Base-by-base conservation (phyloP, 257 asterid genomes). In the Fraxinus pennsylvanica region DNA sequence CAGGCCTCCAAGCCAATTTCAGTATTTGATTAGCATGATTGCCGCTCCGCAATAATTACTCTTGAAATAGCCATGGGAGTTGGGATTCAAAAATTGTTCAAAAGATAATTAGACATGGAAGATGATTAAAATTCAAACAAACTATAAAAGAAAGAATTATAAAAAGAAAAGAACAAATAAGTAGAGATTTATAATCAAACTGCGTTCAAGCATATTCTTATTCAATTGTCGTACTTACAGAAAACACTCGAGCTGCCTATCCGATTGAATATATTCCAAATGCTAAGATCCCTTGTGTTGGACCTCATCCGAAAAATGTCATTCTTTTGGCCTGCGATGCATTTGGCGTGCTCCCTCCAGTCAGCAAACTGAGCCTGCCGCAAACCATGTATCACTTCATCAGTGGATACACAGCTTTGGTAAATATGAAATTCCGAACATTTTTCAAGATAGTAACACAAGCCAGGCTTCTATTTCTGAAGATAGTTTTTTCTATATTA, bases 371-470 rank as follows among this genome's bases (percentile, higher is more conserved):
- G 81, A 90, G 43, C 89, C 80, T 94, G 86, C 88, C 96, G n/a
- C 98, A 94, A 76, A 91, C 97, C 68, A 94, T 94, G 98, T 94
- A 94, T 81, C 98, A 94, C 86, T 94, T 94, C 85, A 94, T 94
- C 83, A 94, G 98, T 68, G 98, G 98, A 81, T 94, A 94, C 80
- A 94, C 98, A 4, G 98, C 98, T 43, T 82, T 94, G 92, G 98
- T 94, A 84, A 41, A 74, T 36, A 80, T 75, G 8, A 52, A 52
- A 52, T 52, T 14, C 63, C 63, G 1, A 17, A 50, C 8, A 3
- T 50, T 17, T 50, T 6, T 14, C 21, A 50, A 52, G 63, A 17
- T 52, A 50, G 6, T 50, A 52, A 52, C 22, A 52, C 21, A 17
- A 17, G 9, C 2, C 1, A 2, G 17, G 52, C 52, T 43, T 52